Percentiles rank a stretch among this genome's conserved stretches.
These are phyloP conservation scores for Metarhizium guizhouense DNA, from an alignment of 2,329 filamentous ascomycete species.

Conservation along the genomic window DNA sequence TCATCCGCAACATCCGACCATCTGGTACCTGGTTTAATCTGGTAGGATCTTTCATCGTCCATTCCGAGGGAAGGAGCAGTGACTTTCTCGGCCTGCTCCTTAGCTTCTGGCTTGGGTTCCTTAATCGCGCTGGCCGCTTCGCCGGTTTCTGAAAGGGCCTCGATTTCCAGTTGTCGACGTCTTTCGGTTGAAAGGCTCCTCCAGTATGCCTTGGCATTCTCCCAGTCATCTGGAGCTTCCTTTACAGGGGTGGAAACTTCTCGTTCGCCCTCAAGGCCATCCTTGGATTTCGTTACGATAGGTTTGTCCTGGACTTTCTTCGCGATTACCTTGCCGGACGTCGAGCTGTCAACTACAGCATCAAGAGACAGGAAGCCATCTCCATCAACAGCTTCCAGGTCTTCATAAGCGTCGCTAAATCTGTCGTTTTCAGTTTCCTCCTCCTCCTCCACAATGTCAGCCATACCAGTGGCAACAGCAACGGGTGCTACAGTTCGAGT, in stretches of 20 bases:
- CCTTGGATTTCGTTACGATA: background rate
- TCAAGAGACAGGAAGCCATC: slow-evolving; percentile 65
- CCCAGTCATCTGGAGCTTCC: slow-evolving; percentile 46
- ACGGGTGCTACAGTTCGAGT: slow-evolving; percentile 13
- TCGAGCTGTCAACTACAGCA: slow-evolving; percentile 57
- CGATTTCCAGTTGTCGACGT: slow-evolving; percentile 51
- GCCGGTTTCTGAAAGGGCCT: slow-evolving; percentile 44
- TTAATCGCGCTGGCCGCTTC: slow-evolving; percentile 30
- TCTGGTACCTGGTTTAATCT: slow-evolving; percentile 27
- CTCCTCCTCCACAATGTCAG: slow-evolving; percentile 28
- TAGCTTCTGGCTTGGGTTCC: slow-evolving; percentile 19
- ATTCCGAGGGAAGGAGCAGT: background rate
- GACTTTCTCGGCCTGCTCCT: slow-evolving; percentile 24
- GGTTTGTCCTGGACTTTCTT: slow-evolving; percentile 10
- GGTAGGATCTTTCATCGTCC: slow-evolving; percentile 24
- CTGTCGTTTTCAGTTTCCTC: slow-evolving; percentile 47
- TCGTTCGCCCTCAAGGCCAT: background rate
- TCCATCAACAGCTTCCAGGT: slow-evolving; percentile 54
- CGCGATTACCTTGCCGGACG: slow-evolving; percentile 15
- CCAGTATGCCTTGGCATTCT: slow-evolving; percentile 62
- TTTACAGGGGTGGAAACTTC: background rate
- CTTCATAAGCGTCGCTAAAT: slow-evolving; percentile 72
- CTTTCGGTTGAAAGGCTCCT: slow-evolving; percentile 54
- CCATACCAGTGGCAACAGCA: slow-evolving; percentile 17
- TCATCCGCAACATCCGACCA: slow-evolving; percentile 14